These are phyloP conservation scores for Larix sibirica DNA, from an alignment of 83 land plant genomes.

Conservation along the genomic window DNA sequence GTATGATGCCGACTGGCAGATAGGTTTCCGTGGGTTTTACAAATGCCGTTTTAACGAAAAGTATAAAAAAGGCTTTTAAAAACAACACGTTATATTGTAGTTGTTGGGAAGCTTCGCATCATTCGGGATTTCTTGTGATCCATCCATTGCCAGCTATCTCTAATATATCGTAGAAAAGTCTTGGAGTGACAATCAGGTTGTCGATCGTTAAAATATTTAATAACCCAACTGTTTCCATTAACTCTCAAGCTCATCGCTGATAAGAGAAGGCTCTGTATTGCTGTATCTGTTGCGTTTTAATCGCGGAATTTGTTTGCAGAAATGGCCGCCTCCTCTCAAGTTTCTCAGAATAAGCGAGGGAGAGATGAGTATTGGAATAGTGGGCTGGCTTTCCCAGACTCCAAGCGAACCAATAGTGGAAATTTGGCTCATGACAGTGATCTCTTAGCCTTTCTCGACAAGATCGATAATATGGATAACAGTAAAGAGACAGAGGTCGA, in stretches of 20 bases:
- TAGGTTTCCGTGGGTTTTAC: not conserved
- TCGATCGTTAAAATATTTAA: not conserved
- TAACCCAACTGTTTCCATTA: no score
- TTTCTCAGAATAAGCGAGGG: conserved; percentile 4
- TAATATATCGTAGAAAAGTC: not conserved
- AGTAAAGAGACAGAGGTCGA: not conserved
- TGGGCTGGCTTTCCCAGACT: not conserved
- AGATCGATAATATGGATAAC: not conserved
- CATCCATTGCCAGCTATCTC: not conserved
- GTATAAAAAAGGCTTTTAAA: not conserved
- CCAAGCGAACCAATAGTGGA: not conserved
- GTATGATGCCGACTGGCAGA: not conserved
- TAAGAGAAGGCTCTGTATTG: no score
- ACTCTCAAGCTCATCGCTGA: no score
- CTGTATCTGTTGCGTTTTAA: no score
- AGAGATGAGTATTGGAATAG: conserved; percentile 1
- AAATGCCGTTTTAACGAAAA: not conserved
- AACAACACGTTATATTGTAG: no score
- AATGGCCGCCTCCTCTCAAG: not conserved
- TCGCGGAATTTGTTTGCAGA: no score
- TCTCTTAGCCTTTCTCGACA: not conserved
- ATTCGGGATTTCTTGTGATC: not conserved
- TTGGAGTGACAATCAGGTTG: not conserved
- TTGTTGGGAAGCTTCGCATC: no score
- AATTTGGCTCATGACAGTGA: not conserved